These are phyloP conservation scores for Fraxinus dipetala DNA, from an alignment of 305 asterid species.

Conservation along the genomic window DNA sequence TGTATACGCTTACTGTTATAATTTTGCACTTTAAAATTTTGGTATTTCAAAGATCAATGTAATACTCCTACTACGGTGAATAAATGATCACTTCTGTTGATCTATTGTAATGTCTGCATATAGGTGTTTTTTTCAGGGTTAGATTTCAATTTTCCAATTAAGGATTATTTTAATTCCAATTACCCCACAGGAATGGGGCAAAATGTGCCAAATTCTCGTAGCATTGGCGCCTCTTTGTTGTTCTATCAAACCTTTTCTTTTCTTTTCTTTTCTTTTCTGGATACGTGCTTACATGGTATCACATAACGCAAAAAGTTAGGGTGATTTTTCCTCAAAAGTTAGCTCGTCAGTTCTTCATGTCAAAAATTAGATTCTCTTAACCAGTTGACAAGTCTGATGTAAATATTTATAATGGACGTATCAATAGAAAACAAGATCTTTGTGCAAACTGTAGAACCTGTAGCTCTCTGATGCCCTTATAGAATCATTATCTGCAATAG, in stretches of 20 bases:
- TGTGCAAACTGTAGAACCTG: constrained; percentile 48
- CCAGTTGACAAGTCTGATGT: neutral
- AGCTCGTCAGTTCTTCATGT: neutral
- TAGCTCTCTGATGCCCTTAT: constrained; percentile 70
- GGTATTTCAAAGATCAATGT: constrained; percentile 7
- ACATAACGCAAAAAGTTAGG: neutral
- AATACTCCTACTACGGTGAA: neutral
- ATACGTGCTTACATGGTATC: neutral
- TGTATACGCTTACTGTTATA: neutral
- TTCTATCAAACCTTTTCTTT: neutral
- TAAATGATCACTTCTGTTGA: neutral
- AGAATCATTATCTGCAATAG: constrained; percentile 85
- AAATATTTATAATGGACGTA: neutral
- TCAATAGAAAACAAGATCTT: constrained; percentile 4
- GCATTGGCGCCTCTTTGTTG: neutral
- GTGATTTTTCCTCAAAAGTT: neutral
- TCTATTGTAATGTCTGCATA: neutral
- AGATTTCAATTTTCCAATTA: neutral
- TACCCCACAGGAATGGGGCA: neutral
- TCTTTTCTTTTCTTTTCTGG: neutral
- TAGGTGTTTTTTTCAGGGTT: neutral
- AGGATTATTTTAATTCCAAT: neutral
- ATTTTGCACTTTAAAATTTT: neutral
- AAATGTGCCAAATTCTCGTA: neutral
- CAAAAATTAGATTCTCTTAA: neutral